Conservation (phyloP, 2,329 filamentous ascomycete species). For the Ambrosiella beaveri region DNA sequence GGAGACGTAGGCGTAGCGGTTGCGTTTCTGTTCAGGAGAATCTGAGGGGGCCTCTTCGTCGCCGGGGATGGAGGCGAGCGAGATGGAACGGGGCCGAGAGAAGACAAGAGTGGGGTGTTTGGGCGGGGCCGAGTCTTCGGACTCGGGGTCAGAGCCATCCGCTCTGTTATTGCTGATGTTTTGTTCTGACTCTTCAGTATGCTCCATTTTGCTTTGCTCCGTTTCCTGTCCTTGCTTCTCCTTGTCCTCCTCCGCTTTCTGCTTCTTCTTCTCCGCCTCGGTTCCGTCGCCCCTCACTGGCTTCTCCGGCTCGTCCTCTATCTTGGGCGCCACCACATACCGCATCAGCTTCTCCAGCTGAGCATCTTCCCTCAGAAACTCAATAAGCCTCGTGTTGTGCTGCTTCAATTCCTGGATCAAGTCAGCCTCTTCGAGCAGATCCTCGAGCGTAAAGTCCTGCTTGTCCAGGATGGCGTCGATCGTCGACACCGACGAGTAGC, state of each 20-base stretch:
- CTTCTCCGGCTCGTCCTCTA: no score
- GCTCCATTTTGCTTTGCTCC: no score
- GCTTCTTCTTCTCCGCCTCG: no score
- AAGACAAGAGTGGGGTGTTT: conserved; percentile 23
- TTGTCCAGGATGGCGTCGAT: conserved; percentile 96
- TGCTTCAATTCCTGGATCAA: conserved; percentile 95
- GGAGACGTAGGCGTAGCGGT: conserved; percentile 84
- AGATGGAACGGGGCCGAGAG: conserved; percentile 35
- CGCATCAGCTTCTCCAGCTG: conserved; percentile 72
- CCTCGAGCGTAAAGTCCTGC: conserved; percentile 85
- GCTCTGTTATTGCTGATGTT: no score
- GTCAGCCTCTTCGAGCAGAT: conserved; percentile 89
- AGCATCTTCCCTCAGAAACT: conserved; percentile 78
- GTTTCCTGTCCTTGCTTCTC: no score
- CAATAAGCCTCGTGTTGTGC: conserved; percentile 93
- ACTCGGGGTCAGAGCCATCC: conserved; percentile 28
- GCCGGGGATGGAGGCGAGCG: conserved; percentile 26
- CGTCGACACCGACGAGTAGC: conserved; percentile 91
- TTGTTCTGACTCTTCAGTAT: no score
- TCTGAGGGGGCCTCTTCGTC: conserved; percentile 39
- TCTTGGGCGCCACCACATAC: conserved; percentile 64
- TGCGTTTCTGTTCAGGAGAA: conserved; percentile 74
- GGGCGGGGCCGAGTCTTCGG: conserved; percentile 29
- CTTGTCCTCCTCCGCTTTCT: no score
- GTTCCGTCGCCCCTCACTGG: no score